Conservation (phyloP, 805 yeast genomes). For the Saccharomyces cerevisiae region DNA sequence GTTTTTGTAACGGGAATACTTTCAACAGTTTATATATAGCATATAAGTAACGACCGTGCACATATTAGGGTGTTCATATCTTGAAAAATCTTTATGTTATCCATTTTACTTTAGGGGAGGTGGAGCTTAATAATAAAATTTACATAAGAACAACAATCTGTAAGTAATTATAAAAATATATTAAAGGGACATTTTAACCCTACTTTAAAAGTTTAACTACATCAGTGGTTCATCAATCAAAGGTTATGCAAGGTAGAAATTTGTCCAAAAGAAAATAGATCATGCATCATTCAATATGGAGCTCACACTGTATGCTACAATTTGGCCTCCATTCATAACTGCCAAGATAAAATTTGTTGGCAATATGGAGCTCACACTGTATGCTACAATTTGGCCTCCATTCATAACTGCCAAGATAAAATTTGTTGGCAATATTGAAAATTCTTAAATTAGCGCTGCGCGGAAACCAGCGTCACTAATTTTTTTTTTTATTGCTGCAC, state of each 20-base stretch:
- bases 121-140: no score
- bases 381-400: not conserved
- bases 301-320: not conserved
- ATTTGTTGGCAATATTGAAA: not conserved
- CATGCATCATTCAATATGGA: no score
- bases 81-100: not conserved
- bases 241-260: no score
- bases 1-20: slow-evolving; percentile 12
- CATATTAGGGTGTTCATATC: not conserved
- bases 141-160: no score
- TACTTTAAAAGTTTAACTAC: no score
- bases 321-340: not conserved
- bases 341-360: not conserved
- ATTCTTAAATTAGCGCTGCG: not conserved
- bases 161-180: no score
- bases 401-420: not conserved
- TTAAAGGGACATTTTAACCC: no score
- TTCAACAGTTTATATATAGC: not conserved
- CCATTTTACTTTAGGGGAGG: no score
- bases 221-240: no score
- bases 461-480: not conserved
- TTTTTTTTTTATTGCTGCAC: not conserved
- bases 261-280: no score
- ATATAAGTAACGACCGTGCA: not conserved
- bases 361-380: not conserved